phyloP scores from a whole-genome alignment of 495 filamentous ascomycete species.

The Copromyces sp. region DNA sequence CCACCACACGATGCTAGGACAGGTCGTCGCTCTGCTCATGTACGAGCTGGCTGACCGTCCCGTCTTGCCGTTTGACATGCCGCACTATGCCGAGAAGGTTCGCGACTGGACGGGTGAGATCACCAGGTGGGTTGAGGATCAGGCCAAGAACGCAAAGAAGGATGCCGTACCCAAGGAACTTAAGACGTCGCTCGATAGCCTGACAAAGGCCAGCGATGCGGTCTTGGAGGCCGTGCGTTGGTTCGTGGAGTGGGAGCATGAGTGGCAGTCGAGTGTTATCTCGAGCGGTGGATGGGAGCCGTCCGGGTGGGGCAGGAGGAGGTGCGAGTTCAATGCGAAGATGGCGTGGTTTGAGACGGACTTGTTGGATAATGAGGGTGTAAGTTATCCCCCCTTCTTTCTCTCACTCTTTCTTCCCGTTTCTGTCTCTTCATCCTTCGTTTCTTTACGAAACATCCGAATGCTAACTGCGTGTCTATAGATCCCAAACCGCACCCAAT shows the following conservation, averaged over 20 bases:
- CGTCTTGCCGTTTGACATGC: conserved; percentile 74
- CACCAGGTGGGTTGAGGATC: conserved; percentile 48
- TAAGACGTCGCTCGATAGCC: conserved; percentile 38
- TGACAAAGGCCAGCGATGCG: conserved; percentile 50
- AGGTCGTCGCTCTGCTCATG: conserved; percentile 73
- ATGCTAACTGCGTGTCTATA: not conserved
- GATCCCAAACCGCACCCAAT: conserved; percentile 84
- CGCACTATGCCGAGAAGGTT: conserved; percentile 48
- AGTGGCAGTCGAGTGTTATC: conserved; percentile 59
- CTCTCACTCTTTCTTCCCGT: not conserved
- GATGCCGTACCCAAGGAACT: conserved; percentile 9
- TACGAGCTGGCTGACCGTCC: conserved; percentile 74
- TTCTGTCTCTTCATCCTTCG: not conserved
- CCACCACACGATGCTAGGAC: conserved; percentile 69
- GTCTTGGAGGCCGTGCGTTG: conserved; percentile 47
- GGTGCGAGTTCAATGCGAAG: conserved; percentile 57
- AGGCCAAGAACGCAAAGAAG: conserved; percentile 28
- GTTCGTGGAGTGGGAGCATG: conserved; percentile 64
- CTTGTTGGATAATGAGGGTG: conserved; percentile 69
- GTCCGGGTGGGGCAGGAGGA: conserved; percentile 48
- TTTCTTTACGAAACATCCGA: not conserved
- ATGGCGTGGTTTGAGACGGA: conserved; percentile 75
- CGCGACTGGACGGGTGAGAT: conserved; percentile 54
- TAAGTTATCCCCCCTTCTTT: conserved; percentile 33
- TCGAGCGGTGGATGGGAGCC: conserved; percentile 61